Evolutionary conservation across 176 grass and related monocot species (phyloP), one percentile per base, ranked within the genome.

Genomic region (Eremochloa ophiuroides): DNA sequence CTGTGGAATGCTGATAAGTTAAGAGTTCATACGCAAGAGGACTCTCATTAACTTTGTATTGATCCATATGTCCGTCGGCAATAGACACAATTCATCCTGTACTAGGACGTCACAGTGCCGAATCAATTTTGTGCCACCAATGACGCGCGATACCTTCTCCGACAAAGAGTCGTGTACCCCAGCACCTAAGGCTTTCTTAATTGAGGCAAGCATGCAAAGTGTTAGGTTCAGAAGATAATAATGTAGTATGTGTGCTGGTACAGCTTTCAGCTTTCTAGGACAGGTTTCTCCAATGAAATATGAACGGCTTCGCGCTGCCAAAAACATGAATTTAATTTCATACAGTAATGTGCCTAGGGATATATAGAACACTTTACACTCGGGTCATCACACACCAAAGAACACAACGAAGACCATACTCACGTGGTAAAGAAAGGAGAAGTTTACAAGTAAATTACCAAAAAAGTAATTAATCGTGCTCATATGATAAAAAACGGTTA

Each of bases 1-100:
- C 7, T 33, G 46, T 60, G 58, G 37, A 82, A 12, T 40, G 15
- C 23, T 22, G 31, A 9, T 55, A 7, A n/a, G 66, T 5, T 28
- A 58, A 66, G 74, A 78, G 80, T 73, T 65, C 66, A 73, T 28
- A 73, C 66, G 42, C 66, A 77, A 87, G 26, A 25, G 73, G 34
- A 65, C 66, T 83, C 73, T 71, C 27, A 30, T 64, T 55, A n/a
- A n/a, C 50, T 55, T n/a, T n/a, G 1, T 55, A 3, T 9, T 73
- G 26, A 18, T 37, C 13, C 61, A 30, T 63, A 68, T 44, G 58
- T 13, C 64, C 40, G 34, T 76, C 4, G 0, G 51, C 17, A 59
- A 15, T 63, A 22, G 38, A 33, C 37, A 44, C 34, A 20, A 7
- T 6, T 17, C 44, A 58, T 55, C 43, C 2, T 55, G n/a, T n/a